Evolutionary conservation across 805 yeast genomes (phyloP), one percentile per base, ranked within the genome.

Genomic region (Sugiyamaella chiloensis): DNA sequence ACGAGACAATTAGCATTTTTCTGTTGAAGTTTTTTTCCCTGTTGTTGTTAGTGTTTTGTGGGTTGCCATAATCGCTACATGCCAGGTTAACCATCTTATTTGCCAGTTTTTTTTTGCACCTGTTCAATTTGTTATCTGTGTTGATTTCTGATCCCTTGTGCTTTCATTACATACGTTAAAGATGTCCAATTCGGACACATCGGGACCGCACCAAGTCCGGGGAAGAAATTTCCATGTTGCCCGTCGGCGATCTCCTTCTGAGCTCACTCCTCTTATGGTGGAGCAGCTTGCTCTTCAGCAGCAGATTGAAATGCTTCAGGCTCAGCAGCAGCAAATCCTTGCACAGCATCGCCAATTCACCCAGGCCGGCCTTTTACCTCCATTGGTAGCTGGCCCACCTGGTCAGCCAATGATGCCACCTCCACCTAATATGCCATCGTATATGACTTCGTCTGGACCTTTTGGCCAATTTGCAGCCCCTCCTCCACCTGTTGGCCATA

Each of bases 221-320:
- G 46, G 63, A 32, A 76, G 77, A 56, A 80, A 79, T 52, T 74
- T 93, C 51, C 95, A 89, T 68, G 89, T 91, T 55, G 98, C 98
- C n/a, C 98, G 93, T 61, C 79, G 98, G 61, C 78, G 96, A 52
- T 85, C 97, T 2, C 97, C 97, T n/a, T 81, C 90, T 57, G 99
- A 93, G 65, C 74, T 93, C 64, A 91, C 98, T 2, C 85, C 85
- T 47, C 72, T 91, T 55, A 91, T 91, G 96, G 80, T 87, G 60
- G 98, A 91, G 67, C 76, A 72, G 49, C 59, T 69, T 46, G 74
- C 84, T 49, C 74, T 93, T 50, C 97, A 93, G 67, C 89, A 91
- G 59, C 97, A 91, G 64, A 75, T 90, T 70, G 97, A 93, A 59
- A 74, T 80, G 54, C 95, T 88, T 2, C 96, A 89, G 64, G 90